These are phyloP conservation scores for Cronartium quercuum DNA, from an alignment of 1,284 basidiomycete genomes.

Conservation along the genomic window DNA sequence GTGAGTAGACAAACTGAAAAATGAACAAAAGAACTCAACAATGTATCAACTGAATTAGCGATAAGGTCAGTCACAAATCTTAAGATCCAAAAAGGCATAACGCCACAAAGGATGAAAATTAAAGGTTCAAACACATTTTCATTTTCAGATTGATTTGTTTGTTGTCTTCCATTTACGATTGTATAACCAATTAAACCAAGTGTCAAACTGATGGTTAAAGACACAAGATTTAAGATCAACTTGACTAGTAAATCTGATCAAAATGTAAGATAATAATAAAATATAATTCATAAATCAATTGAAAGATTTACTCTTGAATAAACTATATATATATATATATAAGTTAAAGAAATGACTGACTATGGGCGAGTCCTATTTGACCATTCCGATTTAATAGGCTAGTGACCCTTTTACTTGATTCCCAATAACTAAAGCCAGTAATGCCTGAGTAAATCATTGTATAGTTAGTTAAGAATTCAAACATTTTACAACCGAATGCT, in stretches of 20 bases:
- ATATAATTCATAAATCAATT: neutral
- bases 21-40: conserved; percentile 22
- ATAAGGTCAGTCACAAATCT: conserved; percentile 32
- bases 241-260: conserved; percentile 24
- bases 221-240: conserved; percentile 23
- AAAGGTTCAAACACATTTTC: conserved; percentile 16
- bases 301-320: neutral
- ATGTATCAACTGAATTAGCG: conserved; percentile 21
- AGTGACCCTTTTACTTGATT: conserved; percentile 7
- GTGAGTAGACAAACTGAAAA: neutral
- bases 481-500: conserved; percentile 9
- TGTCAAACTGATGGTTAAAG: conserved; percentile 29
- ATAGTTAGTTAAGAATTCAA: conserved; percentile 18
- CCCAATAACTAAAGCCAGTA: conserved; percentile 20
- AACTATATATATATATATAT: neutral
- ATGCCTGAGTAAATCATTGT: conserved; percentile 28
- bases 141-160: neutral
- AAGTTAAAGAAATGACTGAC: conserved; percentile 5
- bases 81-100: conserved; percentile 29
- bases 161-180: neutral
- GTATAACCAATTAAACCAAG: conserved; percentile 27
- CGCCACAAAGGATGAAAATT: conserved; percentile 16
- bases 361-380: conserved; percentile 17
- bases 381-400: conserved; percentile 14
- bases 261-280: neutral